phyloP scores from a whole-genome alignment of 1,284 basidiomycete species.

The Athelia psychrophila region DNA sequence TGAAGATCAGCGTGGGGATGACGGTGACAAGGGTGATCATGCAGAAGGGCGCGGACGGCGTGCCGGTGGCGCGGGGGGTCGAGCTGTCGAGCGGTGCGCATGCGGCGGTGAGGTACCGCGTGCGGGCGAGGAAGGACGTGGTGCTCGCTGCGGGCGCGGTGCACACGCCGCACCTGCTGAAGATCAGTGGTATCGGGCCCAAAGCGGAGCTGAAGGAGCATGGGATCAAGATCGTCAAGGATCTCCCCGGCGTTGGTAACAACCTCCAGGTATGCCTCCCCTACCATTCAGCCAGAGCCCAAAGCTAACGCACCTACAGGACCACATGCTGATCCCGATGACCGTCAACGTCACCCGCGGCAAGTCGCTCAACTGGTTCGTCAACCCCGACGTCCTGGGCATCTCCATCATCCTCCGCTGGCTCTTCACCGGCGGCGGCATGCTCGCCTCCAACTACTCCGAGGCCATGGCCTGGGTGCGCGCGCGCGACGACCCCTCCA shows the following conservation, averaged over 20 bases:
- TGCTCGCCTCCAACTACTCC: conserved; percentile 22
- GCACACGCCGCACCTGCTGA: conserved; percentile 41
- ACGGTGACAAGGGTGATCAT: conserved; percentile 14
- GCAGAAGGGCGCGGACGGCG: conserved; percentile 8
- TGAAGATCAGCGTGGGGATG: conserved; percentile 29
- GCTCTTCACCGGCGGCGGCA: conserved; percentile 2
- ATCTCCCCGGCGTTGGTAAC: conserved; percentile 38
- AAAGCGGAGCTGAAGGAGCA: conserved; percentile 29
- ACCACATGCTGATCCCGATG: background rate
- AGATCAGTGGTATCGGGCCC: conserved; percentile 45
- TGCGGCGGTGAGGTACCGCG: conserved; percentile 17
- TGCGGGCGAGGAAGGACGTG: conserved; percentile 30
- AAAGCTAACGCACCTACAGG: background rate
- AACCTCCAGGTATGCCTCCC: conserved; percentile 21
- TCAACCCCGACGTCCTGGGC: background rate
- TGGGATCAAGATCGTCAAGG: conserved; percentile 30
- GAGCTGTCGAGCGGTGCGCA: conserved; percentile 19
- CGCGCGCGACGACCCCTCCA: conserved; percentile 8
- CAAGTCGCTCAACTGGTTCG: background rate
- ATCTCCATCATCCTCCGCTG: background rate
- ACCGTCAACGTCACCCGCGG: background rate
- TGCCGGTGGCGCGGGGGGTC: conserved; percentile 23
- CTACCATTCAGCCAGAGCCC: background rate
- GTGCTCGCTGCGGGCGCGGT: conserved; percentile 37
- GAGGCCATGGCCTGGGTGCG: conserved; percentile 17